Conservation (phyloP, 139 green algal genomes). For the Klebsormidium nitens region DNA sequence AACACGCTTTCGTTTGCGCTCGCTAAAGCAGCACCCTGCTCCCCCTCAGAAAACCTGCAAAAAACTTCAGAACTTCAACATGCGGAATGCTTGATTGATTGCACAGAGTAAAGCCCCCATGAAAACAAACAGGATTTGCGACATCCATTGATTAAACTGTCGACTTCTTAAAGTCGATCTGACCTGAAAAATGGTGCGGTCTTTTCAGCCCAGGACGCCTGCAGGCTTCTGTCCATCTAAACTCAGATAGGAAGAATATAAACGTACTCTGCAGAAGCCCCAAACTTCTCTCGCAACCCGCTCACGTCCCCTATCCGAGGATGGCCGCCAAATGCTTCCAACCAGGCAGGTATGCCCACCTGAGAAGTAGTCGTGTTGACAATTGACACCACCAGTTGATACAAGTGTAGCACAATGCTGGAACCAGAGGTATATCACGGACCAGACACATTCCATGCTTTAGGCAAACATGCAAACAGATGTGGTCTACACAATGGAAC, state of each 20-base stretch:
- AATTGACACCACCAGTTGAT: no score
- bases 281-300: background rate
- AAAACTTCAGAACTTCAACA: no score
- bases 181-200: background rate
- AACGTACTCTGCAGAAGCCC: background rate
- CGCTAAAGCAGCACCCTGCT: slow-evolving; percentile 52
- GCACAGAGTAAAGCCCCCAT: background rate
- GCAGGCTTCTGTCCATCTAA: background rate
- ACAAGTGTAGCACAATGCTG: no score
- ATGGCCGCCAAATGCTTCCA: slow-evolving; percentile 9
- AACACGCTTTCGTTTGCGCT: slow-evolving; percentile 16
- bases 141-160: background rate
- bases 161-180: background rate
- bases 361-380: no score
- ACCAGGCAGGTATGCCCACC: slow-evolving; percentile 1
- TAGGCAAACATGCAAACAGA: no score
- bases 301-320: slow-evolving; percentile 4
- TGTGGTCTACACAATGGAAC: no score
- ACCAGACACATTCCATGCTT: no score
- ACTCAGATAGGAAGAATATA: background rate
- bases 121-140: background rate
- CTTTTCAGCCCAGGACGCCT: background rate
- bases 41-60: slow-evolving; percentile 36
- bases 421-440: no score
- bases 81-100: background rate